A percentile compares a stretch with the other conserved stretches of the same genome.
Conservation (phyloP, 1,284 basidiomycete genomes). For the Tremellales sp. region DNA sequence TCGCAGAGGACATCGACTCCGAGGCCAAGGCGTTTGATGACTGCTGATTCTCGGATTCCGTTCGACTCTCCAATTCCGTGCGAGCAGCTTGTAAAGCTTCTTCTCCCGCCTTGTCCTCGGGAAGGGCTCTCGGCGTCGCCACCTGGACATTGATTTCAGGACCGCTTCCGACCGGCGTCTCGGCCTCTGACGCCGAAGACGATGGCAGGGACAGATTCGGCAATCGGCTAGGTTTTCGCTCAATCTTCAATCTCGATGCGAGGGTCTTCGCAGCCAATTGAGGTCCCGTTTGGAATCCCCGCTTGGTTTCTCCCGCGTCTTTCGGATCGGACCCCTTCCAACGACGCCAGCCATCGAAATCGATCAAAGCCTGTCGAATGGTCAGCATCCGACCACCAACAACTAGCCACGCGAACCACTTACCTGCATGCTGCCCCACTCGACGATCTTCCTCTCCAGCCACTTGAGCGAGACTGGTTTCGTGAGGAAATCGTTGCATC, state of each 20-base stretch:
- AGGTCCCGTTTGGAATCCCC: conserved; percentile 40
- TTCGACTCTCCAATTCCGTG: background rate
- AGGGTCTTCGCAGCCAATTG: conserved; percentile 41
- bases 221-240: conserved; percentile 21
- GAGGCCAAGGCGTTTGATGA: too few relatives aligned
- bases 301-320: conserved; percentile 32
- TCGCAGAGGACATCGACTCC: too few relatives aligned
- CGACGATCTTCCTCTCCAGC: conserved; percentile 97
- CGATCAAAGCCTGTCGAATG: conserved; percentile 47
- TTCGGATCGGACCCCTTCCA: conserved; percentile 42
- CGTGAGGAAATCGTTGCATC: conserved; percentile 98
- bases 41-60: background rate
- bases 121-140: conserved; percentile 8
- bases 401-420: conserved; percentile 8
- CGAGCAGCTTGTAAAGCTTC: conserved; percentile 7
- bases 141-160: conserved; percentile 18
- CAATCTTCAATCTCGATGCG: conserved; percentile 40
- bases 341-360: conserved; percentile 49
- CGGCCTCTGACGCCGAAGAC: background rate
- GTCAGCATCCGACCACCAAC: conserved; percentile 8
- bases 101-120: conserved; percentile 1
- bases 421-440: conserved; percentile 70
- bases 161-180: background rate
- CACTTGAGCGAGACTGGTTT: conserved; percentile 94
- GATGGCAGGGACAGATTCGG: background rate